Base-by-base conservation (phyloP, 2,329 filamentous ascomycete species). In the Orbilia oligospora region DNA sequence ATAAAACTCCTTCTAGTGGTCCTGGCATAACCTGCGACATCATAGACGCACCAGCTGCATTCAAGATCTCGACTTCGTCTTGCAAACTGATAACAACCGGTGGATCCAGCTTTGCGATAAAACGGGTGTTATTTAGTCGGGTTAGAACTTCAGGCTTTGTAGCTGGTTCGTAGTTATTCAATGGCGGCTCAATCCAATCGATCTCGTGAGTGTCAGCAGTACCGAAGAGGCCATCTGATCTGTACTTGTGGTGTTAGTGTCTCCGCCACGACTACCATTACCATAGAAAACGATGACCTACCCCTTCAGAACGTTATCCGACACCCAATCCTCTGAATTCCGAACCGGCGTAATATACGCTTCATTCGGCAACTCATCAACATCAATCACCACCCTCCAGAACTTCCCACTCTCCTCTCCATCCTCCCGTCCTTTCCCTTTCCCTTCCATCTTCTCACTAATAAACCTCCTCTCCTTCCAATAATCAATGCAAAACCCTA, bases 401-500 rank as follows among this genome's bases (percentile, higher is more conserved):
- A 89, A 87, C 73, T 86, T 88, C 76, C 87, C 86, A 24, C 82
- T 83, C 5, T 86, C 83, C 36, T 61, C 36, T 27, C 56, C 56
- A 27, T 85, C 83, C 36, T 84, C 84, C 20, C 36, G 12, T 33
- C 85, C 83, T 10, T 83, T 81, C 18, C 86, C 83, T 36, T 85
- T 83, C 56, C 84, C 83, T 12, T n/a, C 33, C 56, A 81, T 84
- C 1, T 82, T 83, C 5, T 84, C 83, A 36, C 46, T 53, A 16
- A 89, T 83, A 56, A 88, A 86, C 56, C 88, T 87, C 70, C 87
- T 86, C 81, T 91, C 88, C 83, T 89, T 91, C 93, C 93, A 96
- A 83, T 95, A 97, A 80, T 93, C 91, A 46, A 96, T 82, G 61
- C 88, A 89, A 71, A 95, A 85, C 0, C 93, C 93, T 27, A 95